phyloP scores from a whole-genome alignment of 495 filamentous ascomycete species.

The Penicillium ochrochloron region DNA sequence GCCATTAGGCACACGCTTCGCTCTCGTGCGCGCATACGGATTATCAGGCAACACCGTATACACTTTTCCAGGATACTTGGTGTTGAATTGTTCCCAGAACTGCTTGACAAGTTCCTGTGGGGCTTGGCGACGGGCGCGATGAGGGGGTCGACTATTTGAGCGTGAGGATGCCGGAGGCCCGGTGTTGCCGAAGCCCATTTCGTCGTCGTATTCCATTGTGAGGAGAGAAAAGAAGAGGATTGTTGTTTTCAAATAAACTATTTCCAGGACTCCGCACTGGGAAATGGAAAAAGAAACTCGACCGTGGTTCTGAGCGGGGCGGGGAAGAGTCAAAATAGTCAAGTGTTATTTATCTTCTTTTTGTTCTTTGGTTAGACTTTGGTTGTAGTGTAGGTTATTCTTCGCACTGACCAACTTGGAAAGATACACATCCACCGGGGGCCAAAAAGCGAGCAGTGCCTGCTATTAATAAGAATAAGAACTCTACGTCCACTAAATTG shows the following conservation, averaged over 20 bases:
- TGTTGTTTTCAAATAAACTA: background rate
- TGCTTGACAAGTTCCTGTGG: slow-evolving; percentile 75
- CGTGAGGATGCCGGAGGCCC: slow-evolving; percentile 42
- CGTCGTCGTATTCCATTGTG: slow-evolving; percentile 43
- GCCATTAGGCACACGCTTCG: slow-evolving; percentile 57
- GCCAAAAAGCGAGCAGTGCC: slow-evolving; percentile 5
- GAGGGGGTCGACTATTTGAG: slow-evolving; percentile 42
- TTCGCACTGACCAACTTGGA: slow-evolving; percentile 14
- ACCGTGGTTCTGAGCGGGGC: slow-evolving; percentile 2
- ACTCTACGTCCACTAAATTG: no score
- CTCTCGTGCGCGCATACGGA: slow-evolving; percentile 66
- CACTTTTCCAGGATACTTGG: slow-evolving; percentile 63
- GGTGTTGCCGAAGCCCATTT: slow-evolving; percentile 32
- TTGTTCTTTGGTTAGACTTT: background rate
- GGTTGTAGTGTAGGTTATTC: background rate
- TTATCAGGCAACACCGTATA: slow-evolving; percentile 77
- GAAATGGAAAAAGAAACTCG: background rate
- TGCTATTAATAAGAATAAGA: slow-evolving; percentile 3
- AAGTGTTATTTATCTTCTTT: no score
- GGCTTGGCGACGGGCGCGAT: slow-evolving; percentile 57
- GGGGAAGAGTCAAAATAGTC: no score
- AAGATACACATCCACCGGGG: slow-evolving; percentile 11
- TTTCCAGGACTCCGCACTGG: background rate
- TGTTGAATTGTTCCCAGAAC: slow-evolving; percentile 80
- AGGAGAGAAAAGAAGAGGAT: background rate